Conservation (phyloP, 208 protist genomes). For the Balamuthia mandrillaris region DNA sequence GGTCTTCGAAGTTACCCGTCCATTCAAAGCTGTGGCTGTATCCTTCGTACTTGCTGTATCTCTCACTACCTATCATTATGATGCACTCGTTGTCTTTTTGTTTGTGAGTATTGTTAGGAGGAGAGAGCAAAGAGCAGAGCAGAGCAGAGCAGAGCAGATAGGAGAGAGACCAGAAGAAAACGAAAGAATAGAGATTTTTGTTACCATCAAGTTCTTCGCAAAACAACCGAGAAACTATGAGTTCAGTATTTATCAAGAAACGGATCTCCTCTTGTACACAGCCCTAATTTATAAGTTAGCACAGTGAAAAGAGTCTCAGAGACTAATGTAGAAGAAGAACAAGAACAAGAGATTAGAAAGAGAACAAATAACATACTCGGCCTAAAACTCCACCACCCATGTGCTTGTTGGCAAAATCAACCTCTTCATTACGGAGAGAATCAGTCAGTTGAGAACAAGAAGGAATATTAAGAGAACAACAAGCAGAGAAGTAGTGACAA, state of each 20-base stretch:
- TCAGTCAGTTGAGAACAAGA: neutral
- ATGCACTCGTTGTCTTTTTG: conserved; percentile 45
- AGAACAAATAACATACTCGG: neutral
- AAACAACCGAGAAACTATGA: conserved; percentile 54
- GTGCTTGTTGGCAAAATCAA: conserved; percentile 65
- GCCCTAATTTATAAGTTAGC: conserved; percentile 22
- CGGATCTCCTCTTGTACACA: conserved; percentile 67
- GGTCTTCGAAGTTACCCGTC: neutral
- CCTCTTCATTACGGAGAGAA: conserved; percentile 3
- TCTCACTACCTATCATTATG: conserved; percentile 52
- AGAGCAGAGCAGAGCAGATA: neutral
- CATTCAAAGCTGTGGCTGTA: conserved; percentile 52
- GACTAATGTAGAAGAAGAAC: neutral
- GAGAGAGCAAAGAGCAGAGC: neutral
- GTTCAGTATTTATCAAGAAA: conserved; percentile 62
- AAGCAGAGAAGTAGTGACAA: neutral
- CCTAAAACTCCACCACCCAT: conserved; percentile 62
- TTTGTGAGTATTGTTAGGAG: no score
- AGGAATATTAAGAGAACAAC: neutral
- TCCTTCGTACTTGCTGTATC: conserved; percentile 51
- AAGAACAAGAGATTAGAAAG: neutral
- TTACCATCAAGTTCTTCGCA: conserved; percentile 40
- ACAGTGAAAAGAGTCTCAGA: neutral
- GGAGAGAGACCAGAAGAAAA: neutral
- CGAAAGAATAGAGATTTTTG: neutral